Percentiles rank a stretch among this genome's conserved stretches.
phyloP scores from a whole-genome alignment of 306 rosid genomes.

The Carpinus viminea region DNA sequence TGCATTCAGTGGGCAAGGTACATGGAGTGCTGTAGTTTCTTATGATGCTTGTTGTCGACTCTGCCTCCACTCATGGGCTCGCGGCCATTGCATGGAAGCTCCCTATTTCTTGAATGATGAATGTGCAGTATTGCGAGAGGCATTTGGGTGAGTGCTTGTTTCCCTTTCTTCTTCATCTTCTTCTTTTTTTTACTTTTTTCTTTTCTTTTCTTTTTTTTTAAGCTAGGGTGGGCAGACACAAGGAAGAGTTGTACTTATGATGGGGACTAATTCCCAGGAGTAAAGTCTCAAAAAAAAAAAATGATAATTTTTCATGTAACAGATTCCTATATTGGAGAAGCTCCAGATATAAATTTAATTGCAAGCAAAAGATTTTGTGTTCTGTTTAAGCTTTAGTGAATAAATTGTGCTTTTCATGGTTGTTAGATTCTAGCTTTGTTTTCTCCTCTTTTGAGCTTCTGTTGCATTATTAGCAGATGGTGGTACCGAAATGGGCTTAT shows the following conservation, averaged over 20 bases:
- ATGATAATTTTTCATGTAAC: no score
- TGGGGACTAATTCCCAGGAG: neutral
- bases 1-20: conserved; percentile 32
- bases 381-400: neutral
- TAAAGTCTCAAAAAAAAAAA: no score
- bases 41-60: conserved; percentile 43
- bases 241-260: neutral
- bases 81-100: conserved; percentile 22
- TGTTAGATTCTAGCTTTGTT: neutral
- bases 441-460: neutral
- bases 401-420: neutral
- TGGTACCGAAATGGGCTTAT: neutral
- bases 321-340: no score
- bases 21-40: conserved; percentile 32
- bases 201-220: no score
- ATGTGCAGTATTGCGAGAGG: conserved; percentile 34
- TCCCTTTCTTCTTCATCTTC: neutral
- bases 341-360: no score
- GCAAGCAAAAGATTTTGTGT: no score
- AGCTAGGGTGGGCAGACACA: neutral
- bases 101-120: conserved; percentile 37
- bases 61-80: conserved; percentile 42
- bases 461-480: neutral
- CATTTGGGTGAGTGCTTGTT: conserved; percentile 38
- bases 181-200: no score